Base-by-base conservation (phyloP, 768 basidiomycete species). In the Lanmaoa rubissima region DNA sequence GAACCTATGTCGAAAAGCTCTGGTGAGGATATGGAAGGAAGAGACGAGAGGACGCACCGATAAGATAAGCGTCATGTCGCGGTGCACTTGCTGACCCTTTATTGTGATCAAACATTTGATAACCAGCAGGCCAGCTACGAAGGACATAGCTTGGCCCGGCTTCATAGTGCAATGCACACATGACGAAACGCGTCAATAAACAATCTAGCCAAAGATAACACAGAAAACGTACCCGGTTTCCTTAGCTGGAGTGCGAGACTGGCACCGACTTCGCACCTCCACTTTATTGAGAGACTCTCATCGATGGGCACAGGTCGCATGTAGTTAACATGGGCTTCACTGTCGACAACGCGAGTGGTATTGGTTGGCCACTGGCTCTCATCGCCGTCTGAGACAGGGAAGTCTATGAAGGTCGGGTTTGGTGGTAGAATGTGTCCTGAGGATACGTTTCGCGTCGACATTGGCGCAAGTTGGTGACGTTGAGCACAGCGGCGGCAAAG, bases 21-120 rank as follows among this genome's bases (percentile, higher is more conserved):
- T 19, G n/a, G 9, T 48, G 38, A 51, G 40, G 1, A 21, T n/a
- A 14, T 3, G 51, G n/a, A 42, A 17, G 2, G 38, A 36, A 31
- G 3, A 54, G 16, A 44, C 17, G 16, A 52, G n/a, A 43, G 43
- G 17, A 62, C 75, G 36, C 21, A 92, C 92, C 92, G 55, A 80
- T 83, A 26, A 94, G 80, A 74, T 94, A 94, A 16, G 86, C 73
- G 67, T 94, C 92, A 58, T 87, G 85, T 55, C 92, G 77, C 21
- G 87, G 82, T 39, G 71, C 70, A 12, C 54, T 63, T 38, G 65
- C 73, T 8, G 76, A 73, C 0, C 91, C 88, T 67, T 91, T 91
- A 57, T 87, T 76, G 60, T 94, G 92, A 65, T 89, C 85, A 63
- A 75, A 92, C 72, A 93, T 75, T 24, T 77, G 75, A 73, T 94